Evolutionary conservation across 2,329 filamentous ascomycete genomes (phyloP), one percentile per base, ranked within the genome.

Genomic region (Monosporascus sp.): DNA sequence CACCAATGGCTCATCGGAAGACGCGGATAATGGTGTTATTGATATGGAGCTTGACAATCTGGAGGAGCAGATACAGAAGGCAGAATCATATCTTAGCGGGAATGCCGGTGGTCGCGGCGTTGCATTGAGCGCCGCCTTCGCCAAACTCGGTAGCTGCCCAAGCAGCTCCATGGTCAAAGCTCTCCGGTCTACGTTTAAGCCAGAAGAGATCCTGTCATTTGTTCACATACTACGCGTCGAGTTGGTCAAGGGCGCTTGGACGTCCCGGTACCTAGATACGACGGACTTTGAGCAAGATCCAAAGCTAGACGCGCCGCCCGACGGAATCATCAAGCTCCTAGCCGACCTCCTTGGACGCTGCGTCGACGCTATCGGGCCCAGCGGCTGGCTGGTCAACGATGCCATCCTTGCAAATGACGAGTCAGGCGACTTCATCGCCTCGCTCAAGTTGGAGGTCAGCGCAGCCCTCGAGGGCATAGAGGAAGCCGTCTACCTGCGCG

Each of bases 191-290:
- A 79, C 79, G 27, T 81, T 90, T 55, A 78, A 80, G 48, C 84
- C 82, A 3, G 79, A 86, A 58, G 86, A 92, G 60, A 82, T 88
- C 24, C 74, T 90, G 11, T 84, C 85, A 37, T 78, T 93, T 51
- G 86, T 92, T 60, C 81, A 87, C 59, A 76, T 91, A 6, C 76
- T 93, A 31, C 84, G 88, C 52, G 78, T 87, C 58, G 87, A 92
- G 70, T 77, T 93, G 46, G 82, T 85, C 50, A 82, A 85, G 58
- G 88, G 88, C 53, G 85, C 86, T 35, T 93, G 89, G 89, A 90
- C 87, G 0, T 81, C 84, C 19, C 78, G 82, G 22, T 91, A 91
- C 68, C 72, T 88, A 38, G 86, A 88, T 61, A 70, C 73, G 11
- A 78, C 79, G 17, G 69, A 74, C 50, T 72, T 77, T 31, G 76